phyloP scores from a whole-genome alignment of 2,329 filamentous ascomycete genomes.

The Chrysoporthe puriensis region DNA sequence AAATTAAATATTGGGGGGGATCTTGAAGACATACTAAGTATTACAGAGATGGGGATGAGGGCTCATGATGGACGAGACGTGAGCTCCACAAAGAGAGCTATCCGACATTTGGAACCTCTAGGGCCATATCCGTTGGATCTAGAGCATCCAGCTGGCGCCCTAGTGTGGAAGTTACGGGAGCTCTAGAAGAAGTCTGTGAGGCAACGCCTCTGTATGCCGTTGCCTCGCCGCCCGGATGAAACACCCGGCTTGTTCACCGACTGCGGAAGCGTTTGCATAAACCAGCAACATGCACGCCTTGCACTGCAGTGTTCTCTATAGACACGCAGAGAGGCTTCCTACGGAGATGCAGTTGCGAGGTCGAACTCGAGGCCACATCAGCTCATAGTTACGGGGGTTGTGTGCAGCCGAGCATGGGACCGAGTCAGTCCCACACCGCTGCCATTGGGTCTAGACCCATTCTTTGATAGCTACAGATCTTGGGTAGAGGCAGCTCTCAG shows the following conservation, averaged over 20 bases:
- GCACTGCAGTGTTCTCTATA: not conserved
- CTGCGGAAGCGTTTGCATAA: not conserved
- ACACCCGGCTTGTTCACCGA: not conserved
- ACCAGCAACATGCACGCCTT: not conserved
- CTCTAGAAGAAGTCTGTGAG: not conserved
- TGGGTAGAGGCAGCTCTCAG: not conserved
- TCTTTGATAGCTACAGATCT: not conserved
- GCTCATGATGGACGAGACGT: not conserved
- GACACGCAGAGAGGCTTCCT: not conserved
- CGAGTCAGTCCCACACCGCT: not conserved
- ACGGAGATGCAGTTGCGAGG: not conserved
- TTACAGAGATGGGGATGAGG: conserved; percentile 2
- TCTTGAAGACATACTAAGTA: not conserved
- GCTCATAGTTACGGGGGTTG: not conserved
- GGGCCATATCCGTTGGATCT: not conserved
- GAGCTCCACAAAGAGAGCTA: not conserved
- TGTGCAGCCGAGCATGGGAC: not conserved
- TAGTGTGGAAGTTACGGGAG: not conserved
- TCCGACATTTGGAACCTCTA: not conserved
- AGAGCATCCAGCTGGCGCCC: not conserved
- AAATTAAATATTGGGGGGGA: not conserved
- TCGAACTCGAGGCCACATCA: not conserved
- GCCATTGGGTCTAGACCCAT: not conserved
- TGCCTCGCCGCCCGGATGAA: not conserved
- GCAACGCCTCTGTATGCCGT: not conserved